Evolutionary conservation across 345 rosid genomes (phyloP), one percentile per base, ranked within the genome.

Genomic region (Eucalyptus rudis): DNA sequence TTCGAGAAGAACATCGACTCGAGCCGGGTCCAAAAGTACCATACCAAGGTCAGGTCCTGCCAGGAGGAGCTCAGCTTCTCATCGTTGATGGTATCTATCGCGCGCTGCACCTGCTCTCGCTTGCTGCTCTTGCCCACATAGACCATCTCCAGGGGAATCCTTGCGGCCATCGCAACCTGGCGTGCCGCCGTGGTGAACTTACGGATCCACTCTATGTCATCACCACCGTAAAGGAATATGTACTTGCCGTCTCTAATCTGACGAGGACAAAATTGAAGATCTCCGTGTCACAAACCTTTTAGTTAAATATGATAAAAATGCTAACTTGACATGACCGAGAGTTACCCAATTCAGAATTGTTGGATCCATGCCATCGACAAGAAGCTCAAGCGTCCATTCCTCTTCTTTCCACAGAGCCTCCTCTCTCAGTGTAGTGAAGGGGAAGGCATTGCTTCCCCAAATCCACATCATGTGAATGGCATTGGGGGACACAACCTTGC

Each of bases 1-100:
- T 96, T 96, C 90, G 99, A 96, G 94, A 93, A 96, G 40, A 97
- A 50, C 99, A 97, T 96, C 93, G 96, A 95, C 90, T 97, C 96
- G 3, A 97, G 90, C 89, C 99, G 92, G 44, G 95, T 95, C 99
- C 99, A 97, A 88, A 97, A 33, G 36, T 33, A 96, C 99, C 99
- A 96, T 52, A 96, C 94, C 94, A 95, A 90, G 17, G 97, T 90
- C 45, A 90, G 92, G 89, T 96, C 96, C 49, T 86, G 88, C 97
- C 97, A 97, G 90, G 62, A 87, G 88, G 94, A 88, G 68, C 99
- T 90, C 16, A 96, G 93, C 88, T 94, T 95, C 90, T 96, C 98
- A 5, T 52, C 88, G 5, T 52, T 89, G 88, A 97, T 92, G 8
- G 89, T 40, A 40, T 40, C 40, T 40, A 40, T 40, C 40, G 40